Base-by-base conservation (phyloP, 495 filamentous ascomycete species). In the Monascus purpureus region DNA sequence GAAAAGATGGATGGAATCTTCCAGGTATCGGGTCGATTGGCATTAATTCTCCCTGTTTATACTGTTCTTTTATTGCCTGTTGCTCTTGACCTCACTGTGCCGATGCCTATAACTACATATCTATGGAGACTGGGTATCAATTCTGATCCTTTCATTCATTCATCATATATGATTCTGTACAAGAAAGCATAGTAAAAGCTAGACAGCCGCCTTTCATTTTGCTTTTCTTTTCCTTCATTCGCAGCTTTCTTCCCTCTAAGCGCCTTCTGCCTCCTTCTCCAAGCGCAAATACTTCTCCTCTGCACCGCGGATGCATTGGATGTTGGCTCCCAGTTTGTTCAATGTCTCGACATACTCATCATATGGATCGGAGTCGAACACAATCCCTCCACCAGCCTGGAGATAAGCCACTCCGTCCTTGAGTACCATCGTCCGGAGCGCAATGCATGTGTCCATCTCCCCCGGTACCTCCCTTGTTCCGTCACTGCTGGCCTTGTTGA, bases 401-500 rank as follows among this genome's bases (percentile, higher is more conserved):
- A 97, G 65, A 56, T 93, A 96, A 13, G 85, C 88, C 24, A 87
- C 65, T 0, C 79, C 81, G 35, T 92, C 80, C 61, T 96, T 96
- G 28, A 90, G 67, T 49, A 94, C 43, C 90, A 97, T 97, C 6
- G 90, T 97, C 24, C 90, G 71, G 36, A 97, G 63, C n/a, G 90
- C 90, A 57, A 97, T 97, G 52, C 87, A 95, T 2, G 88, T 95
- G 51, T 97, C 90, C 90, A 97, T 96, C 8, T 82, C 84, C 6
- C 92, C 90, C 33, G 86, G 75, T 31, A 46, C 44, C 43, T 53
- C 56, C 8, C 39, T 47, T 16, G 57, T 46, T 1, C 61, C 61
- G 18, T 65, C 55, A 2, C 31, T 23, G 23, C 43, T 52, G 35
- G 54, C 48, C 17, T 53, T 63, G 38, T 59, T 58, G 37, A 55